Base-by-base conservation (phyloP, 2,329 filamentous ascomycete genomes). In the Akanthomyces muscarius region DNA sequence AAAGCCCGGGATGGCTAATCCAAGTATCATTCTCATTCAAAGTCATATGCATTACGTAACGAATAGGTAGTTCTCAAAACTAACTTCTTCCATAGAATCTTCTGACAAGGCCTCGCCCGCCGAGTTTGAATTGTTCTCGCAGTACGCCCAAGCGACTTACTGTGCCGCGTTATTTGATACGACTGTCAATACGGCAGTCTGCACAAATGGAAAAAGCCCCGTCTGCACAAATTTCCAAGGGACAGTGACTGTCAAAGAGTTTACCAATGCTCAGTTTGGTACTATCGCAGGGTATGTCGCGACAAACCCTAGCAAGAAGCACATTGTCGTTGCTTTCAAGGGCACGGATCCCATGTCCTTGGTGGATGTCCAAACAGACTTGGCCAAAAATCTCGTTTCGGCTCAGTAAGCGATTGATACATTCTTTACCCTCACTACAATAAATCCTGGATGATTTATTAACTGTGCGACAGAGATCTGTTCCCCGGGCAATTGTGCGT, bases 281-380 rank as follows among this genome's bases (percentile, higher is more conserved):
- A 42, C 36, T n/a, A 55, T 55, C 23, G 52, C 21, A 7, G 52
- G 52, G 36, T 55, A 42, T 44, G 23, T 55, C 23, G 36, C 52
- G 6, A 44, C 14, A 11, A 42, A 4, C 38, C 21, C 36, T 7
- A 44, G 21, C 38, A 18, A 42, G 38, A 28, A 44, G 21, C 38
- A 55, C 3, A 55, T 55, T n/a, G 52, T 55, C 6, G 52, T 55
- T 16, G 52, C 52, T 10, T 55, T 55, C 4, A 55, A 55, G 30
- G 52, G 52, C 36, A 54, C 51, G 33, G n/a, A 54, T 14, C 4
- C 23, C 52, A 30, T n/a, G 38, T 42, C 52, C 13, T n/a, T 41
- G 18, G 51, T 55, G 8, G 38, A 55, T 23, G 52, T 55, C 5
- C 16, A 25, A 42, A n/a, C 52, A 13, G 52, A 42, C 23, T 30